Conservation (phyloP, 2,329 filamentous ascomycete species). For the Talaromyces pinophilus region DNA sequence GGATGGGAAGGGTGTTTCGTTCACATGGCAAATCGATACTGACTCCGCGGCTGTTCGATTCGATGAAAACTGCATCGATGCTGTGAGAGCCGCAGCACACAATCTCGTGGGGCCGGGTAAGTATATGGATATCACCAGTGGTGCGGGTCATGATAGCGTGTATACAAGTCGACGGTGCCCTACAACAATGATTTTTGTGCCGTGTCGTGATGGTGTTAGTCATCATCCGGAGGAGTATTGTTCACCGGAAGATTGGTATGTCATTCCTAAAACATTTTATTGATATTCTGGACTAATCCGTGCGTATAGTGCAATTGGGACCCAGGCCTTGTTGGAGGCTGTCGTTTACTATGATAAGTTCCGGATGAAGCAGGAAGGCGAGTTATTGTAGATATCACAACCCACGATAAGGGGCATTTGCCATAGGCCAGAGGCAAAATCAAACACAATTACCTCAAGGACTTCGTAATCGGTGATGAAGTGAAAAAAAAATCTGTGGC, state of each 20-base stretch:
- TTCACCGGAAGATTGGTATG: slow-evolving; percentile 57
- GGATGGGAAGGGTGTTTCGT: slow-evolving; percentile 53
- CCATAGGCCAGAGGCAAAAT: too few species aligned
- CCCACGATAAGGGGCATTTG: not conserved
- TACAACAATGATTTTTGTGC: slow-evolving; percentile 68
- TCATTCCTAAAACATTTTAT: not conserved
- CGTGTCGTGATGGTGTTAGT: slow-evolving; percentile 63
- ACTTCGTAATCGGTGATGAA: not conserved
- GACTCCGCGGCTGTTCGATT: slow-evolving; percentile 64
- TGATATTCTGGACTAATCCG: not conserved
- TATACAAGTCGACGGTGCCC: slow-evolving; percentile 61
- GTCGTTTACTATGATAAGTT: not conserved
- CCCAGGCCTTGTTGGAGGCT: not conserved
- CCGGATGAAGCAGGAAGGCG: not conserved
- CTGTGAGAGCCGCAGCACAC: slow-evolving; percentile 56
- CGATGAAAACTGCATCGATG: slow-evolving; percentile 65
- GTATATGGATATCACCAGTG: slow-evolving; percentile 58
- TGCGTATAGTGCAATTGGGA: not conserved
- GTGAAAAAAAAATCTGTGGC: not conserved
- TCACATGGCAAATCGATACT: slow-evolving; percentile 64
- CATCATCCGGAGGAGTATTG: slow-evolving; percentile 66
- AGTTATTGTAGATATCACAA: not conserved
- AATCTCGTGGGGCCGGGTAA: slow-evolving; percentile 45
- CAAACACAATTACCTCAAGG: not conserved
- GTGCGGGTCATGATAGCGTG: slow-evolving; percentile 67